Evolutionary conservation across 1,139 yeast genomes (phyloP), one percentile per base, ranked within the genome.

Genomic region (Candida sojae): DNA sequence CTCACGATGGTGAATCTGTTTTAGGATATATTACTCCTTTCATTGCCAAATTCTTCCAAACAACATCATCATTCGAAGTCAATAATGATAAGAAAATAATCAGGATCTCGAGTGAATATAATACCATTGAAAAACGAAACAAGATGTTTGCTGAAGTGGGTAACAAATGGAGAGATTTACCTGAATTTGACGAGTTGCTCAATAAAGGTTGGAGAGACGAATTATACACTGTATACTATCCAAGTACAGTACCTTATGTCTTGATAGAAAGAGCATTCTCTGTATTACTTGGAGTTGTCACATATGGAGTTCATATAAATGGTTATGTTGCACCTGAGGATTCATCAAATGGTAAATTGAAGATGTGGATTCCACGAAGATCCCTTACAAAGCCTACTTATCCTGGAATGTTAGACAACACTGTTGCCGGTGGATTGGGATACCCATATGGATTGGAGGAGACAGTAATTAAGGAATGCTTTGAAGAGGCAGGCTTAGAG

Each of bases 401-500:
- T 68, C 98, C 99, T 0, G 87, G 89, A 0, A 86, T 83, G 88
- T 76, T 91, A 40, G 99, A 93, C 64, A 93, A 92, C 62, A 89
- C 96, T 1, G 89, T 93, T 5, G 99, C 97, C 0, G 99, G 99
- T 1, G 99, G 99, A 0, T 63, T 93, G 21, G 97, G 96, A 0
- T 77, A 85, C 61, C 97, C 96, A 0, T 73, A 82, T 56, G 91
- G 93, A 0, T 69, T 86, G 2, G 71, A 74, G 61, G 96, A 89
- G 44, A 92, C 98, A 0, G 83, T 85, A 3, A 57, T 88, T 21
- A 93, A 93, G 62, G 99, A 93, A 62, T 84, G 96, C 57, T 76
- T 73, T 52, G 99, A 93, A 60, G 99, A 93, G 61, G 99, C 97
- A 0, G 96, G 96, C 0, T 67, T 93, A n/a, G 55, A 62, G 0